These are phyloP conservation scores for Fagus sylvatica DNA, from an alignment of 306 rosid species.

Conservation along the genomic window DNA sequence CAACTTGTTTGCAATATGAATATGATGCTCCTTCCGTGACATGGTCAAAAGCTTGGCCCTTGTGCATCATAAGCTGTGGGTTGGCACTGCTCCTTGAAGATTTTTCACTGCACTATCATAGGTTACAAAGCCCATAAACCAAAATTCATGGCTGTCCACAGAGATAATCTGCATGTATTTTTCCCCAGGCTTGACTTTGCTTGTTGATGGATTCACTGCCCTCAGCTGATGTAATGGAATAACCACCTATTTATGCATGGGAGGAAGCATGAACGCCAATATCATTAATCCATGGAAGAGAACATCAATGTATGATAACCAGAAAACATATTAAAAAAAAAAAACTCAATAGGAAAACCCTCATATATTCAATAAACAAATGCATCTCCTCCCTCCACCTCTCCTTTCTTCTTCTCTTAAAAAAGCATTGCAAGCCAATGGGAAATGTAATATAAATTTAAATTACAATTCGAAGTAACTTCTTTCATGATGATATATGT, in stretches of 20 bases:
- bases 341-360: not conserved
- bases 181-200: conserved; percentile 73
- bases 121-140: conserved; percentile 94
- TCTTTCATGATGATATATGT: not conserved
- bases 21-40: conserved; percentile 7
- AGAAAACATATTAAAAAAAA: not conserved
- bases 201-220: conserved; percentile 85
- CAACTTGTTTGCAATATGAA: conserved; percentile 11
- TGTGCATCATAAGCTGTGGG: conserved; percentile 37
- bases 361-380: not conserved
- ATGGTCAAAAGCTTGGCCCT: conserved; percentile 10
- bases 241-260: conserved; percentile 57
- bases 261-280: conserved; percentile 3
- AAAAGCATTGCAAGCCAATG: not conserved
- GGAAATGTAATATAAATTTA: not conserved
- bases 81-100: conserved; percentile 63
- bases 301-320: not conserved
- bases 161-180: conserved; percentile 85
- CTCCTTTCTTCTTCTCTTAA: not conserved
- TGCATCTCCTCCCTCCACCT: not conserved
- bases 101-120: conserved; percentile 82
- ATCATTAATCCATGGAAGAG: conserved; percentile 1
- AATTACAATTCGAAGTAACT: not conserved
- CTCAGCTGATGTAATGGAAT: conserved; percentile 89
- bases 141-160: conserved; percentile 93